phyloP scores from a whole-genome alignment of 2,329 filamentous ascomycete genomes.

The Ceratocystis cubensis region DNA sequence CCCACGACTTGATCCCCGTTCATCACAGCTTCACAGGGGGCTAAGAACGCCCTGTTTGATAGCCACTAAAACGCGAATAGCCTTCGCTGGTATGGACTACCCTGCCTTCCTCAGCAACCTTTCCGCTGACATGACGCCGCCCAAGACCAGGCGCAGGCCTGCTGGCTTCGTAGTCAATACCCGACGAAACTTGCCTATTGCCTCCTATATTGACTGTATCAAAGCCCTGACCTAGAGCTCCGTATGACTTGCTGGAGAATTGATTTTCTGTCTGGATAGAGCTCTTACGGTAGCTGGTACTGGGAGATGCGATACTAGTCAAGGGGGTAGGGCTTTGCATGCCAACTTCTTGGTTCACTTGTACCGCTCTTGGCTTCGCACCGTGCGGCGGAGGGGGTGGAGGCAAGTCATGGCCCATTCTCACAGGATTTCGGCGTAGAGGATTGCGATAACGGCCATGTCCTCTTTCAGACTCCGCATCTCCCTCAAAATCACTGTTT shows the following conservation, averaged over 20 bases:
- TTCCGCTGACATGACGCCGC: conserved; percentile 57
- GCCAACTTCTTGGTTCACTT: not conserved
- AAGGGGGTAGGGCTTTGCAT: conserved; percentile 5
- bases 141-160: conserved; percentile 28
- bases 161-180: conserved; percentile 39
- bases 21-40: not conserved
- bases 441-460: conserved; percentile 37
- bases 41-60: not conserved
- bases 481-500: conserved; percentile 30
- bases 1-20: not conserved
- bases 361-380: not conserved
- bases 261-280: conserved; percentile 38
- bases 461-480: conserved; percentile 20
- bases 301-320: conserved; percentile 7
- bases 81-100: conserved; percentile 1
- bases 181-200: conserved; percentile 44
- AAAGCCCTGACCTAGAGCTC: conserved; percentile 41
- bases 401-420: conserved; percentile 20
- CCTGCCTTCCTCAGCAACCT: conserved; percentile 58
- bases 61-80: not conserved
- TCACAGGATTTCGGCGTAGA: conserved; percentile 38
- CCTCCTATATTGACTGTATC: conserved; percentile 38
- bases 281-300: conserved; percentile 29
- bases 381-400: conserved; percentile 6
- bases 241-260: conserved; percentile 47